Percentiles rank a stretch among this genome's conserved stretches.
These are phyloP conservation scores for Teratosphaeria nubilosa DNA, from an alignment of 2,329 filamentous ascomycete species.

Conservation along the genomic window DNA sequence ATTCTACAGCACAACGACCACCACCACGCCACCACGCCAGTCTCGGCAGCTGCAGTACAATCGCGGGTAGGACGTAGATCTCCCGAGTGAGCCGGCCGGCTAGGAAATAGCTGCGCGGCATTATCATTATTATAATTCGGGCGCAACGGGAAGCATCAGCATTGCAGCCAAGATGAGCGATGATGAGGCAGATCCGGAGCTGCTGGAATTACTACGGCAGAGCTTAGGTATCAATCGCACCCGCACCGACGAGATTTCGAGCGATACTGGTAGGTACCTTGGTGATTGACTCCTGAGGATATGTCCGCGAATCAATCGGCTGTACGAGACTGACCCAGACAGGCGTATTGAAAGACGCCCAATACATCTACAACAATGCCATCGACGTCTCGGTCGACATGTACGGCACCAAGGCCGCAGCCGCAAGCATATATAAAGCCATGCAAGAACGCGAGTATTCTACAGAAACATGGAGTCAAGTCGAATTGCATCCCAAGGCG, in stretches of 20 bases:
- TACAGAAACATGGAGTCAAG: slow-evolving; percentile 73
- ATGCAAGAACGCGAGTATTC: slow-evolving; percentile 82
- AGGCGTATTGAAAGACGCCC: slow-evolving; percentile 69
- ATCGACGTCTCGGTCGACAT: slow-evolving; percentile 88
- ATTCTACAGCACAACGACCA: too few relatives aligned
- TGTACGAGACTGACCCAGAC: slow-evolving; percentile 21
- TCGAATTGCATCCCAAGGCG: slow-evolving; percentile 75
- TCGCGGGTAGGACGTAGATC: not conserved
- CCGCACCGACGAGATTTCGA: slow-evolving; percentile 16
- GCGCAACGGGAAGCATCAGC: too few relatives aligned
- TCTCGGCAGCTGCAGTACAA: too few relatives aligned
- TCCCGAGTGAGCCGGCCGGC: not conserved
- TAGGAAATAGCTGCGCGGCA: not conserved
- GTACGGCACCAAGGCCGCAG: slow-evolving; percentile 70
- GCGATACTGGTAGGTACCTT: slow-evolving; percentile 20
- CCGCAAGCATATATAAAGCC: slow-evolving; percentile 63
- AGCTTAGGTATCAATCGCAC: slow-evolving; percentile 46
- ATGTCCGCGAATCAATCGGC: not conserved
- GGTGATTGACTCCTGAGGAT: not conserved
- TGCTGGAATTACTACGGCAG: slow-evolving; percentile 75
- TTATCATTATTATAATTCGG: too few relatives aligned
- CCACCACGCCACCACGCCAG: too few relatives aligned
- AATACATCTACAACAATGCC: slow-evolving; percentile 82
- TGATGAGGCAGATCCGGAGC: slow-evolving; percentile 80
- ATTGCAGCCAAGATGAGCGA: slow-evolving; percentile 58